Percentiles rank a stretch among this genome's conserved stretches.
Evolutionary conservation across 2,329 filamentous ascomycete species (phyloP).

Genomic region (Ophiocordyceps camponoti-rufipedis): DNA sequence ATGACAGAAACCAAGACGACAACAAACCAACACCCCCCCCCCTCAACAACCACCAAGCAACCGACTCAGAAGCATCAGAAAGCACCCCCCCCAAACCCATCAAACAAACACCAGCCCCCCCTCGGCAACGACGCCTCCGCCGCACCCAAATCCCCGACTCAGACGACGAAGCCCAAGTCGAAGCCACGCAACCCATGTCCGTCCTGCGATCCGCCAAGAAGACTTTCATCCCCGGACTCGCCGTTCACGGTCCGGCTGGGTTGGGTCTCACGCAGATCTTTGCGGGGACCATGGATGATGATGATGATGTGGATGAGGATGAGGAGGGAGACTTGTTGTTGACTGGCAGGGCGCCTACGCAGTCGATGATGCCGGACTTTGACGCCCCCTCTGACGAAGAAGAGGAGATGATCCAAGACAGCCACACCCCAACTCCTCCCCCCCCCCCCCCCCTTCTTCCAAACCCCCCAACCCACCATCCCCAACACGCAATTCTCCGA

Average conservation of each 20-base stretch:
- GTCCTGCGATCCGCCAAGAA: conserved; percentile 52
- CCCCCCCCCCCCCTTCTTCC: too few relatives aligned
- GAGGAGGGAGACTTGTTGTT: neutral
- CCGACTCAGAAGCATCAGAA: too few relatives aligned
- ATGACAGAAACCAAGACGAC: neutral
- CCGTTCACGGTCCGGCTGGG: conserved; percentile 39
- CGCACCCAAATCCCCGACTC: conserved; percentile 35
- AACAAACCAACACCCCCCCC: neutral
- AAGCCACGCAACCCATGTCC: conserved; percentile 39
- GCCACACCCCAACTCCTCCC: conserved; percentile 11
- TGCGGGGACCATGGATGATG: conserved; percentile 56
- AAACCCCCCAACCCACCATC: conserved; percentile 31
- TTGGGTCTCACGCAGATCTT: conserved; percentile 81
- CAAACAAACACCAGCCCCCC: conserved; percentile 21
- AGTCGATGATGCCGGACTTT: conserved; percentile 38
- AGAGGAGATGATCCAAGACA: conserved; percentile 32
- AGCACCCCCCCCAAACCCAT: conserved; percentile 6
- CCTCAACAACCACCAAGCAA: too few relatives aligned
- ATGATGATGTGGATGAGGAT: neutral
- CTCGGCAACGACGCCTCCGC: conserved; percentile 26
- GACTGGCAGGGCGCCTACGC: conserved; percentile 9
- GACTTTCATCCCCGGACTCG: conserved; percentile 50
- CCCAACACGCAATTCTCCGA: conserved; percentile 40
- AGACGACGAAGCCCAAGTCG: conserved; percentile 33
- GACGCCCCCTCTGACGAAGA: conserved; percentile 40